Base-by-base conservation (phyloP, 2,329 filamentous ascomycete genomes). In the Fusarium pseudoanthophilum region DNA sequence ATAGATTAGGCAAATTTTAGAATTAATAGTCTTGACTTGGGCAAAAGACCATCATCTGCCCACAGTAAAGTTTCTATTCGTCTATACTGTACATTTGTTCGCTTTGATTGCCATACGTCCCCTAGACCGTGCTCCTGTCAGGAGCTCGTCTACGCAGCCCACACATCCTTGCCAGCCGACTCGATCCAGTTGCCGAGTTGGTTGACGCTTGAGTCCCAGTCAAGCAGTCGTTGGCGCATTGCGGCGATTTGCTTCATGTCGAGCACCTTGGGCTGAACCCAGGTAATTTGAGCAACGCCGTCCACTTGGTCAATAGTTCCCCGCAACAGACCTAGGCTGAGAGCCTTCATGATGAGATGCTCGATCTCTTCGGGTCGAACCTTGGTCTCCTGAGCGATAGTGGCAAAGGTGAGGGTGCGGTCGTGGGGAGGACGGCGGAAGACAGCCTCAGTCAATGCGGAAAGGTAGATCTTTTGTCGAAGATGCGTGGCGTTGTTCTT, bases 331-430 rank as follows among this genome's bases (percentile, higher is more conserved):
- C 96, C 96, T 77, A 99, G 84, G 80, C 95, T 98, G 78, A 99
- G 85, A n/a, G 96, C 96, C 87, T 98, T 98, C 96, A 99, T 99
- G 79, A 99, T 93, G 73, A 99, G 86, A 82, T 98, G 95, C 87
- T 99, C 96, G 77, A 99, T 98, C 85, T 98, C 94, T 78, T 96
- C 91, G 6, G 91, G 90, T 77, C 91, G 89, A 58, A 99, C 95
- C 84, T 97, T 97, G 7, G 96, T 99, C 86, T 98, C 95, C 75
- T 92, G 88, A 10, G 93, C 90, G 79, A 99, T 98, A 56, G 94
- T 93, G 59, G 87, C 85, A 84, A 99, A 99, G 9, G 93, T 93
- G 92, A 99, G 96, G 78, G 94, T 92, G 73, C 96, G 93, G 86
- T 98, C 94, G 81, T 99, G 96, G 36, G 96, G 95, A 55, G 96